These are phyloP conservation scores for Fusarium sp. DNA, from an alignment of 2,329 filamentous ascomycete species.

Conservation along the genomic window DNA sequence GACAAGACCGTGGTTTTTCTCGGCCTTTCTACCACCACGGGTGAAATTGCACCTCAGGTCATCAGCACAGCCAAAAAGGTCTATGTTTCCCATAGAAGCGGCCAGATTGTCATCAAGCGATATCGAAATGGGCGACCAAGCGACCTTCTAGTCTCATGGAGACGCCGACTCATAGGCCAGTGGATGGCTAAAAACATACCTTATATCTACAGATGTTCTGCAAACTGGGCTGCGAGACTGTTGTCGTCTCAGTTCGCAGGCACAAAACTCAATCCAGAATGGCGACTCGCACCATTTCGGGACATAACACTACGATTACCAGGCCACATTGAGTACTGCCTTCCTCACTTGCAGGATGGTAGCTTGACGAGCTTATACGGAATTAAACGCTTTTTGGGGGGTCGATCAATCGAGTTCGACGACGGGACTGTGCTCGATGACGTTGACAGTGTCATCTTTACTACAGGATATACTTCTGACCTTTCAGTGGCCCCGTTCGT, in stretches of 20 bases:
- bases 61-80: constrained; percentile 15
- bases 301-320: constrained; percentile 17
- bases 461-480: constrained; percentile 14
- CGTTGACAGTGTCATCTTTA: constrained; percentile 24
- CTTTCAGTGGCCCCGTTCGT: constrained; percentile 29
- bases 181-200: constrained; percentile 26
- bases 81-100: constrained; percentile 29
- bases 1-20: constrained; percentile 24
- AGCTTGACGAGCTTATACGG: constrained; percentile 29
- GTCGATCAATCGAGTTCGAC: constrained; percentile 30
- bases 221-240: constrained; percentile 5
- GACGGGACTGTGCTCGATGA: constrained; percentile 26
- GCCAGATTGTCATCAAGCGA: constrained; percentile 19
- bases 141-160: constrained; percentile 22
- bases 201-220: neutral
- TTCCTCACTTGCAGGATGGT: constrained; percentile 18
- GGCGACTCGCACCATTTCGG: constrained; percentile 20
- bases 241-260: constrained; percentile 5
- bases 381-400: constrained; percentile 11
- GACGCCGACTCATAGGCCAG: constrained; percentile 20
- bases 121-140: constrained; percentile 20
- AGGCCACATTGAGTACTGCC: constrained; percentile 17
- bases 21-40: constrained; percentile 20
- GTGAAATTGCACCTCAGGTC: constrained; percentile 17
- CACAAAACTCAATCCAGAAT: constrained; percentile 13